phyloP scores from a whole-genome alignment of 2,329 filamentous ascomycete genomes.

The Lojkania enalia region DNA sequence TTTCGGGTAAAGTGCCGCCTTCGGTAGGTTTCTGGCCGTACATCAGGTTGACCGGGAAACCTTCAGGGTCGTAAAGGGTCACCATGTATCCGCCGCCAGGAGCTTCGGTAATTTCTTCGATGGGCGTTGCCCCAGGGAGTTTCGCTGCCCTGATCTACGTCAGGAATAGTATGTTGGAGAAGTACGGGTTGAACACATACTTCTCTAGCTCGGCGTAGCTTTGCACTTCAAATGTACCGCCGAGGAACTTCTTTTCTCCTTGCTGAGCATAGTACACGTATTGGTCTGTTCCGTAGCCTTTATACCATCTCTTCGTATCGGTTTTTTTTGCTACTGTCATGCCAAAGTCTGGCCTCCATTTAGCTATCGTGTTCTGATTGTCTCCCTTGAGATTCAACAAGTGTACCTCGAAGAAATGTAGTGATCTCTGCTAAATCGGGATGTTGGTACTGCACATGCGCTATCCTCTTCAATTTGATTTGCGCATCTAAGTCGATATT shows the following conservation, averaged over 20 bases:
- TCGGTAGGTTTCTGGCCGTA: constrained; percentile 55
- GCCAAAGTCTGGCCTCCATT: constrained; percentile 31
- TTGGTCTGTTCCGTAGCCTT: constrained; percentile 64
- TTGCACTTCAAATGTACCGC: constrained; percentile 62
- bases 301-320: constrained; percentile 56
- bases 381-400: neutral
- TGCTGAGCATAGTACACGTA: constrained; percentile 61
- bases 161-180: neutral
- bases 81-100: constrained; percentile 60
- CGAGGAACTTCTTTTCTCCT: constrained; percentile 58
- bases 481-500: constrained; percentile 51
- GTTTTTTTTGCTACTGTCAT: constrained; percentile 40
- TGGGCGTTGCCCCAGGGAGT: constrained; percentile 52
- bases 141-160: constrained; percentile 47
- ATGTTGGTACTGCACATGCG: constrained; percentile 60
- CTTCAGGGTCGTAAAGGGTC: constrained; percentile 52
- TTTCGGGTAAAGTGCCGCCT: constrained; percentile 54
- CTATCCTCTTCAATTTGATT: constrained; percentile 52
- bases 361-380: neutral
- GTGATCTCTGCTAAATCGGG: constrained; percentile 54
- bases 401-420: constrained; percentile 45
- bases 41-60: constrained; percentile 62
- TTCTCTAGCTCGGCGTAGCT: constrained; percentile 58
- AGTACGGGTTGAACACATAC: constrained; percentile 3
- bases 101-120: constrained; percentile 55